Conservation (phyloP, 148 eudicot genomes). For the Rhododendron simsii region DNA sequence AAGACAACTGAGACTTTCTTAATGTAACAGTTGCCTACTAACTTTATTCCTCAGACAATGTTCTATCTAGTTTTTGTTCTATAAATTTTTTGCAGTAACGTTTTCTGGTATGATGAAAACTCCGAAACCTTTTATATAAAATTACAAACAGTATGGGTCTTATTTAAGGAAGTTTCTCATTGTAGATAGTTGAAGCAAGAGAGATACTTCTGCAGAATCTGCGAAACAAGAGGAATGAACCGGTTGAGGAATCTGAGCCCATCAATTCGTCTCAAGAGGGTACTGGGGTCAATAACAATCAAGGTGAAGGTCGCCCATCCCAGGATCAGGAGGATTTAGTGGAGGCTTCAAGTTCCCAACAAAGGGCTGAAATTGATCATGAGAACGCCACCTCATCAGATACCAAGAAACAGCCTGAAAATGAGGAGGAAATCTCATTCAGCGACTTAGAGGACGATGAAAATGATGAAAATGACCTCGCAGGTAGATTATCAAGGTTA, state of each 20-base stretch:
- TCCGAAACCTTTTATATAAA: background rate
- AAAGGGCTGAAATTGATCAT: conserved; percentile 13
- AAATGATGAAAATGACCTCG: conserved; percentile 16
- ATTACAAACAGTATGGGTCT: background rate
- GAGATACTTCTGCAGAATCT: conserved; percentile 41
- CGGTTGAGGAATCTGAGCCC: conserved; percentile 14
- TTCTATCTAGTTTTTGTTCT: background rate
- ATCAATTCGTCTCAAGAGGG: conserved; percentile 16
- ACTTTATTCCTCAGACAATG: background rate
- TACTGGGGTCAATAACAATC: background rate
- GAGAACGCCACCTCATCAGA: background rate
- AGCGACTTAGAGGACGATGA: conserved; percentile 74
- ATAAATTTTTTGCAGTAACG: background rate
- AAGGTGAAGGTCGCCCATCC: conserved; percentile 9
- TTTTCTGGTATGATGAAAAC: background rate
- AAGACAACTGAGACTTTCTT: background rate
- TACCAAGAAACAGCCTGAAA: conserved; percentile 20
- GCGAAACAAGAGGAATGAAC: conserved; percentile 29
- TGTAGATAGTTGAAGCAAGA: conserved; percentile 58
- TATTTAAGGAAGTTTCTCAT: background rate
- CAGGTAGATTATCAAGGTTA: conserved; percentile 20
- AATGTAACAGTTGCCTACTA: background rate
- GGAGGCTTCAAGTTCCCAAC: conserved; percentile 10
- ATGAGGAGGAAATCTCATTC: conserved; percentile 61
- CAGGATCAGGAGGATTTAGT: conserved; percentile 2